Evolutionary conservation across 1,284 basidiomycete genomes (phyloP).

Genomic region (Apiotrichum montevideense): DNA sequence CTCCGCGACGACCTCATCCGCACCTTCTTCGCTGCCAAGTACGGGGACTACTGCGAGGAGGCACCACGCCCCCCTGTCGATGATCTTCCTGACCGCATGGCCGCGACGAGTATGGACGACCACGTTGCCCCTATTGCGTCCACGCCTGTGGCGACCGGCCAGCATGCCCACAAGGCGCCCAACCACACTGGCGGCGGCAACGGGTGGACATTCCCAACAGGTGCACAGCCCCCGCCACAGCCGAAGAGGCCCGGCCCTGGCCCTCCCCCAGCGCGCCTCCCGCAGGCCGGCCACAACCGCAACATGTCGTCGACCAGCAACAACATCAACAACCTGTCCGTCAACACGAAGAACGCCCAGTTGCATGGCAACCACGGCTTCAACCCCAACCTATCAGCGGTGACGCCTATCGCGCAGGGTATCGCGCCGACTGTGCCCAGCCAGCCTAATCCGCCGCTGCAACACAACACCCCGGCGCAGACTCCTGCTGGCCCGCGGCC

Average conservation of each 20-base stretch:
- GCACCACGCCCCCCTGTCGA: slow-evolving; percentile 54
- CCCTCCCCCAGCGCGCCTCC: background rate
- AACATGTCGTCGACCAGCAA: background rate
- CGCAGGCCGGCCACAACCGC: slow-evolving; percentile 1
- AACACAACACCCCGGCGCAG: background rate
- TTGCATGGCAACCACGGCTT: background rate
- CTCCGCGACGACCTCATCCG: slow-evolving; percentile 74
- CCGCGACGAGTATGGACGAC: slow-evolving; percentile 3
- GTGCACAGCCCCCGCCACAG: background rate
- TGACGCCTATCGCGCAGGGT: slow-evolving; percentile 1
- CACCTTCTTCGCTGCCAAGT: slow-evolving; percentile 76
- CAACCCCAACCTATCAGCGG: background rate
- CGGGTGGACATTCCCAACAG: background rate
- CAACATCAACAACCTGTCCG: background rate
- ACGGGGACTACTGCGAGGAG: slow-evolving; percentile 80
- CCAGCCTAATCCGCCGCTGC: background rate
- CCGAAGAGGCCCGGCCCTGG: background rate
- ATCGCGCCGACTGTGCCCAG: slow-evolving; percentile 7
- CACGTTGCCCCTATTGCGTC: slow-evolving; percentile 13
- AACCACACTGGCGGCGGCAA: slow-evolving; percentile 2
- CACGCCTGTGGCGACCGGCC: background rate
- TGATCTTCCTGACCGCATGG: slow-evolving; percentile 55
- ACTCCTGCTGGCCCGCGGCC: background rate
- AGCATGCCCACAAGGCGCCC: background rate
- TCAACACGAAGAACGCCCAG: background rate